Conservation (phyloP, 2,329 filamentous ascomycete genomes). For the Colletotrichum magnum region DNA sequence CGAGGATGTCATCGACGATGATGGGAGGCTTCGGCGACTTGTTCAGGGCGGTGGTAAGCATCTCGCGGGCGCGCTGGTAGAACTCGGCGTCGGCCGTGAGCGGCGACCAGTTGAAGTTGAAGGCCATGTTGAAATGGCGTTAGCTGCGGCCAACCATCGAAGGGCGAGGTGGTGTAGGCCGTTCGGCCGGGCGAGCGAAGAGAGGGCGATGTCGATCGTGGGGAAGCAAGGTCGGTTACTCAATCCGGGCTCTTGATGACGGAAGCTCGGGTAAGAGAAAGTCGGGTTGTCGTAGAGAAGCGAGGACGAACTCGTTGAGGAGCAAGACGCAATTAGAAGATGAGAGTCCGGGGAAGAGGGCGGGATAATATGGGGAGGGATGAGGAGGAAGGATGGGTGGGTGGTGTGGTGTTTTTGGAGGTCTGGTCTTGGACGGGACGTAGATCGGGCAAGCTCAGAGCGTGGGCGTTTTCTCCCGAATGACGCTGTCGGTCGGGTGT, state of each 20-base stretch:
- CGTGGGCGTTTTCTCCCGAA: constrained; percentile 37
- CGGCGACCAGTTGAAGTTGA: constrained; percentile 99
- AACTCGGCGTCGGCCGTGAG: constrained; percentile 94
- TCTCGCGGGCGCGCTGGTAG: constrained; percentile 90
- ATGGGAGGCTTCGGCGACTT: constrained; percentile 98
- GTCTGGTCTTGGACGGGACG: constrained; percentile 11
- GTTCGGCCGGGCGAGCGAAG: constrained; percentile 19
- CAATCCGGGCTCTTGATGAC: constrained; percentile 10
- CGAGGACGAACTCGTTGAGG: constrained; percentile 33
- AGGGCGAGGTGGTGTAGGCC: constrained; percentile 33
- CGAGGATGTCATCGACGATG: constrained; percentile 99
- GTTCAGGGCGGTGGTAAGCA: constrained; percentile 95
- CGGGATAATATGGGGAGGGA: constrained; percentile 15
- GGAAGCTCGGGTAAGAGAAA: not conserved
- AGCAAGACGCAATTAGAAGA: constrained; percentile 22
- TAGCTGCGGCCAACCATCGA: constrained; percentile 46
- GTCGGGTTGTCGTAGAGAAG: not conserved
- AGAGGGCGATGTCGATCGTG: constrained; percentile 11
- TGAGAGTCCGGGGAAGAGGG: constrained; percentile 29
- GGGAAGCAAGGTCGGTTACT: constrained; percentile 6
- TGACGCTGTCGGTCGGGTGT: constrained; percentile 39
- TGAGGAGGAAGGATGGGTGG: constrained; percentile 20
- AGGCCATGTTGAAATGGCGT: constrained; percentile 83
- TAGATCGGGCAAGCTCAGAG: constrained; percentile 21
- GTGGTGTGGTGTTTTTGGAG: constrained; percentile 9